These are phyloP conservation scores for Cladorrhinum sp. DNA, from an alignment of 2,329 filamentous ascomycete genomes.

Conservation along the genomic window DNA sequence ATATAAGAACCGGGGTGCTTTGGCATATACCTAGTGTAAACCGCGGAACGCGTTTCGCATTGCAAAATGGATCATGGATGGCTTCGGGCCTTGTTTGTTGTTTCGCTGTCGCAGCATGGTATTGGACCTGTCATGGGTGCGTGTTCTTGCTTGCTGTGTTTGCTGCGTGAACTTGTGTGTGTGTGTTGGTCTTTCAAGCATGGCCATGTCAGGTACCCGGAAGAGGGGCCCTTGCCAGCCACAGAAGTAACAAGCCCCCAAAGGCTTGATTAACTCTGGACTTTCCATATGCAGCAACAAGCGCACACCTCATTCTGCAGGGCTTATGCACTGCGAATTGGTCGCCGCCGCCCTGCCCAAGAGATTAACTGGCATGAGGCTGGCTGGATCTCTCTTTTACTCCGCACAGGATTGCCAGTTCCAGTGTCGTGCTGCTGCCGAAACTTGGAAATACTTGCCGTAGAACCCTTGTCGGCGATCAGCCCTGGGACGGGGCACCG, in stretches of 20 bases:
- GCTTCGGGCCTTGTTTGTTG: no score
- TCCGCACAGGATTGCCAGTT: neutral
- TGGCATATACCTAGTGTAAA: neutral
- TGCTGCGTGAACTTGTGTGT: no score
- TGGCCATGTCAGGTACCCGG: slow-evolving; percentile 8
- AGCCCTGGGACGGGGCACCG: slow-evolving; percentile 9
- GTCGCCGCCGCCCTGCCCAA: neutral
- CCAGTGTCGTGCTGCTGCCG: neutral
- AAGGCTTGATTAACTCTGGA: slow-evolving; percentile 1
- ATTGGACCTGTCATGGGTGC: neutral
- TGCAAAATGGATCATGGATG: neutral
- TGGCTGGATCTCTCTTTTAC: neutral
- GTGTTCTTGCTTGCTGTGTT: neutral
- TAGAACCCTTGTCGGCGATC: slow-evolving; percentile 20
- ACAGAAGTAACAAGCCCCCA: neutral
- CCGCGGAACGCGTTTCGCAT: neutral
- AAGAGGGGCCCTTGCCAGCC: neutral
- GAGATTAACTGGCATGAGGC: neutral
- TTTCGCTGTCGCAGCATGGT: neutral
- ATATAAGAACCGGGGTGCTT: neutral
- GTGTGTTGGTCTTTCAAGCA: neutral
- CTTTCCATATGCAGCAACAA: neutral
- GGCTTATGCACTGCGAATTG: neutral
- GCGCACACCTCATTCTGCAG: slow-evolving; percentile 1
- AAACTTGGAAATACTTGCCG: neutral